Evolutionary conservation across 495 filamentous ascomycete genomes (phyloP), one percentile per base, ranked within the genome.

Genomic region (Xylaria flabelliformis): DNA sequence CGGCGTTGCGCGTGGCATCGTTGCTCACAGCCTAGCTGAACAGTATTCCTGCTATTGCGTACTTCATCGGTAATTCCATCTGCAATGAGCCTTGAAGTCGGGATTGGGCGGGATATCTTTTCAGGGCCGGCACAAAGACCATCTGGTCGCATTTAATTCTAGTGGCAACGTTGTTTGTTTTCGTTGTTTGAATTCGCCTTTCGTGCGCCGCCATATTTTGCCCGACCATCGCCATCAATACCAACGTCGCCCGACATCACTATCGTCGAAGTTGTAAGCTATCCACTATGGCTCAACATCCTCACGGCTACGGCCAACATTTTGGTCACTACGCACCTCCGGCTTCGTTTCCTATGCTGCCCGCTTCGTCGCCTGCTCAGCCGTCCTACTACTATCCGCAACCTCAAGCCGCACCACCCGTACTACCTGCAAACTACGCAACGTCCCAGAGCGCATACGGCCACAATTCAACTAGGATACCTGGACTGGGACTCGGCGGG

Each of bases 391-490:
- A 71, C n/a, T 79, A 81, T 71, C 62, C 74, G 21, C 26, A 71
- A 39, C 56, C 59, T 19, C 76, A 71, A 29, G 65, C 61, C 36
- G 70, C 70, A 44, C 69, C 70, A 50, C 36, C 39, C 42, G 72
- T 46, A 50, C 56, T 65, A 17, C 55, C 69, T 39, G 65, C 51
- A 72, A 80, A 79, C 61, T 74, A 77, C 26, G 74, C 69, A 19
- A 69, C 77, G n/a, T 42, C 75, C 9, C 76, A 81, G 41, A 79
- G 64, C 12, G 78, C 84, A 7, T 85, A 78, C 67, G 72, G 81
- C 55, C 79, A 79, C 55, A 85, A 85, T 64, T 75, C 82, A 1
- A 79, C 67, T 15, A 75, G 73, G 48, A 85, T 85, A 41, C 84
- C 84, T 10, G 84, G 84, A 1, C 74, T 86, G 42, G 83, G 81